Percentiles rank a stretch among this genome's conserved stretches.
These are phyloP conservation scores for Leucogyrophana mollusca DNA, from an alignment of 768 basidiomycete genomes.

Conservation along the genomic window DNA sequence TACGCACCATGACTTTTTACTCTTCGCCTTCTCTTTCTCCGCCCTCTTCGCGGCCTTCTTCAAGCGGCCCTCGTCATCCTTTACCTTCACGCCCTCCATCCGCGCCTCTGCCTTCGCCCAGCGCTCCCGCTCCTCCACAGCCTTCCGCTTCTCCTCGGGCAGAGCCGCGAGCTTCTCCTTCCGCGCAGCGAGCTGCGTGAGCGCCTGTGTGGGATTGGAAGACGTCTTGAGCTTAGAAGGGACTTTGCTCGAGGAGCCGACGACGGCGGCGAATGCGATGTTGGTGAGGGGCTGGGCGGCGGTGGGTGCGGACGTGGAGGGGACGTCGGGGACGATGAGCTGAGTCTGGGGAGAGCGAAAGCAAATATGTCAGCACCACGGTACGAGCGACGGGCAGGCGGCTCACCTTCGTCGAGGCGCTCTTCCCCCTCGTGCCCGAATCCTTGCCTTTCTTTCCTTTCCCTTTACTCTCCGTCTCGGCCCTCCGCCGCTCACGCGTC, in stretches of 20 bases:
- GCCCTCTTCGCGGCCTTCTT: conserved; percentile 94
- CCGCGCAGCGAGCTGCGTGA: conserved; percentile 73
- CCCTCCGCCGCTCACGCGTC: conserved; percentile 77
- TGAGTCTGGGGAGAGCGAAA: conserved; percentile 48
- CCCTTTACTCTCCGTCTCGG: conserved; percentile 57
- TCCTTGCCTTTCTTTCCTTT: conserved; percentile 51
- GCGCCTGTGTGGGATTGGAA: conserved; percentile 83
- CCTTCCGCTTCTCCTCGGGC: conserved; percentile 81
- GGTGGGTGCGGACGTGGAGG: conserved; percentile 13
- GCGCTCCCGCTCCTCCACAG: conserved; percentile 76
- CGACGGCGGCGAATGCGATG: conserved; percentile 66
- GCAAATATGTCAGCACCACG: neutral
- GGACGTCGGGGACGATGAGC: conserved; percentile 63
- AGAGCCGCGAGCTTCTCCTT: conserved; percentile 76
- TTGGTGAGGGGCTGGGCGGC: conserved; percentile 45
- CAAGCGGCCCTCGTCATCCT: conserved; percentile 78
- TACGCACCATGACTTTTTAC: conserved; percentile 81
- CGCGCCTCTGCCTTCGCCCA: conserved; percentile 91
- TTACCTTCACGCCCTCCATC: conserved; percentile 88
- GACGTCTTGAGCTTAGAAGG: conserved; percentile 59
- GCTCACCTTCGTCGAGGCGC: conserved; percentile 54
- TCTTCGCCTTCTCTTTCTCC: conserved; percentile 86
- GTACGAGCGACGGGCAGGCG: neutral
- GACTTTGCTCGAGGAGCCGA: conserved; percentile 52
- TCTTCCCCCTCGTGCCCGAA: conserved; percentile 35